Conservation (phyloP, 768 basidiomycete species). For the Agrocybe pediades region DNA sequence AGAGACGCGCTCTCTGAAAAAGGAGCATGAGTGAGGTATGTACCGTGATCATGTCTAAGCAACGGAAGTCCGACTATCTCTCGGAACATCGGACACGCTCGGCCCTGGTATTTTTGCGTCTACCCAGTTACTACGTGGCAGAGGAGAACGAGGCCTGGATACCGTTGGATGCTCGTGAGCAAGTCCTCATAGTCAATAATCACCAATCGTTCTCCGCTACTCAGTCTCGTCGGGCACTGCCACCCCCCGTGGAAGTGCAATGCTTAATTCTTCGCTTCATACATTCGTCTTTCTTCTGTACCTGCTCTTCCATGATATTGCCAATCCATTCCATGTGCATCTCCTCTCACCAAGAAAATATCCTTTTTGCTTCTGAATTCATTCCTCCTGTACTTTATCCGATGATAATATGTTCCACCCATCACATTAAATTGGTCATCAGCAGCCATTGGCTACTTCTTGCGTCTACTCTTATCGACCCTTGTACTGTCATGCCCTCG, state of each 20-base stretch:
- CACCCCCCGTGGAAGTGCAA: neutral
- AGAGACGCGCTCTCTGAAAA: slow-evolving; percentile 4
- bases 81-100: slow-evolving; percentile 7
- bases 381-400: neutral
- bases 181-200: no score
- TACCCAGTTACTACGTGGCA: no score
- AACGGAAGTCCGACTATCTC: neutral
- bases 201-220: neutral
- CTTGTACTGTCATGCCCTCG: no score
- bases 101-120: slow-evolving; percentile 1
- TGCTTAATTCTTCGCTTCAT: no score
- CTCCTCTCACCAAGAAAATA: no score
- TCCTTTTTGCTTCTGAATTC: neutral
- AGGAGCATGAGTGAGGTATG: slow-evolving; percentile 9
- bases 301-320: no score
- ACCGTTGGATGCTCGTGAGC: no score
- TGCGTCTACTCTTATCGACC: neutral
- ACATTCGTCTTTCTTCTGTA: no score
- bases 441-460: neutral
- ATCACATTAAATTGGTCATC: neutral
- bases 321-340: no score
- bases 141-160: no score
- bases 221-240: neutral
- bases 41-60: neutral
- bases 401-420: neutral